Conservation (phyloP, 306 rosid species). For the Quercus rubra region DNA sequence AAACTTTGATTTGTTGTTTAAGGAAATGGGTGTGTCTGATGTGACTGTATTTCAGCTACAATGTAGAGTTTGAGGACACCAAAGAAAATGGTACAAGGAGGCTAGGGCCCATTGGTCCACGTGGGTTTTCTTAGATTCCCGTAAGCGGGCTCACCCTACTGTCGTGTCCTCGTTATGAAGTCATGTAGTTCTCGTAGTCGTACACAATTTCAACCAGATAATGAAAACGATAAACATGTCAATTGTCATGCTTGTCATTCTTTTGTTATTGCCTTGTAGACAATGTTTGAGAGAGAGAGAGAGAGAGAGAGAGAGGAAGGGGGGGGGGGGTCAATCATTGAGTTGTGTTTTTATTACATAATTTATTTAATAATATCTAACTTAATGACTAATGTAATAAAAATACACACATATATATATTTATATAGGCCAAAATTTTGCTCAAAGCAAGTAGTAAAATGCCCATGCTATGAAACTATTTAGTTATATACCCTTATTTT, state of each 20-base stretch:
- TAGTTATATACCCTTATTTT: no score
- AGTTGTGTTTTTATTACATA: no score
- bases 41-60: neutral
- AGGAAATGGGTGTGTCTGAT: neutral
- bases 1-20: neutral
- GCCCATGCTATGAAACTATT: no score
- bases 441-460: no score
- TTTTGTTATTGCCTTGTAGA: neutral
- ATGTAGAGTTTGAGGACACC: neutral
- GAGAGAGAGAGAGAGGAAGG: no score
- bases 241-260: neutral
- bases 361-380: no score
- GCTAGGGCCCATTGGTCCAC: neutral
- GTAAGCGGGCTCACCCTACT: neutral
- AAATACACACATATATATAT: no score
- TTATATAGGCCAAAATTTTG: no score
- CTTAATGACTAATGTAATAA: no score
- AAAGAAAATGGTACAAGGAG: neutral
- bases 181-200: neutral
- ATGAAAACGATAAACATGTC: neutral
- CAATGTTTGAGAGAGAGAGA: no score
- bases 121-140: neutral
- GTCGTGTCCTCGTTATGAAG: neutral
- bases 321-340: no score
- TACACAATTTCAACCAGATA: neutral